Percentiles rank a stretch among this genome's conserved stretches.
phyloP scores from a whole-genome alignment of 345 rosid genomes.

The Brassica incana region DNA sequence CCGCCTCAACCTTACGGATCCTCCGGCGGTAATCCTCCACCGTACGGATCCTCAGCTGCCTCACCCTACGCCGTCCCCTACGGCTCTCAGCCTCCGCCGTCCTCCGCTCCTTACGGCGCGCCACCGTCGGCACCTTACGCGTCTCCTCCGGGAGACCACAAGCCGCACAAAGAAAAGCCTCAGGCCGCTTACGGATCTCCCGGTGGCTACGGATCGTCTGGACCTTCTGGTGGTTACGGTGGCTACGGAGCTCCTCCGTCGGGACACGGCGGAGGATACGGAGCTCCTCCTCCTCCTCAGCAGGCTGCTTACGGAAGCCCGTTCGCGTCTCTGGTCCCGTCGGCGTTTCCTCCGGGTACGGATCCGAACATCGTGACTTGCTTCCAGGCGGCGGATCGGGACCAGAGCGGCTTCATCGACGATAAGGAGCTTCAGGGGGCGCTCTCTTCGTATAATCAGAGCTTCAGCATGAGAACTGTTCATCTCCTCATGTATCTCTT shows the following conservation, averaged over 20 bases:
- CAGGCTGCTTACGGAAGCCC: conserved; percentile 69
- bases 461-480: conserved; percentile 86
- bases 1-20: conserved; percentile 46
- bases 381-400: conserved; percentile 82
- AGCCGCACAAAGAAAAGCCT: conserved; percentile 38
- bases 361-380: conserved; percentile 75
- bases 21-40: conserved; percentile 29
- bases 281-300: conserved; percentile 62
- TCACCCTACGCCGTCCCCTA: conserved; percentile 45
- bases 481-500: conserved; percentile 84
- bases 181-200: conserved; percentile 38
- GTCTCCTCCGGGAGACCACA: conserved; percentile 22
- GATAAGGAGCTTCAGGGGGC: conserved; percentile 91
- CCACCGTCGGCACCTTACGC: conserved; percentile 28
- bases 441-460: conserved; percentile 72
- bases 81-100: conserved; percentile 41
- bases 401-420: conserved; percentile 83
- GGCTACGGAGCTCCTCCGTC: conserved; percentile 49
- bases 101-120: conserved; percentile 36
- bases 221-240: conserved; percentile 58
- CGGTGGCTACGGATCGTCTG: conserved; percentile 49
- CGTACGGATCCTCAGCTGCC: conserved; percentile 34
- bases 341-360: conserved; percentile 80
- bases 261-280: conserved; percentile 36
- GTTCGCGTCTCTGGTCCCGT: conserved; percentile 67